Conservation (phyloP, 2,329 filamentous ascomycete species). For the Epichloe sylvatica region DNA sequence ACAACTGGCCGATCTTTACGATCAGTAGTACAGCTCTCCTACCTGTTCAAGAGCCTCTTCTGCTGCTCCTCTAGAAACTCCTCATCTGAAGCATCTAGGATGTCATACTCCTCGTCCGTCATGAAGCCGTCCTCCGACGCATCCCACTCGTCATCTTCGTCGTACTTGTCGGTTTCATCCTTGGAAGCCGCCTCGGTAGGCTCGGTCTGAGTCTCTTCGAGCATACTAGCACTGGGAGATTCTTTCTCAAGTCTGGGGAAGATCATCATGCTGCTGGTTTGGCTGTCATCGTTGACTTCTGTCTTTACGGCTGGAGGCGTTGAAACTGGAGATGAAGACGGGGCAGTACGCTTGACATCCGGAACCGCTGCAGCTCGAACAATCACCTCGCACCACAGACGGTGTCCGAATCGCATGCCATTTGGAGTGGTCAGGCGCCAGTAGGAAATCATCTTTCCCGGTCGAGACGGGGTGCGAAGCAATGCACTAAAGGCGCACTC, state of each 20-base stretch:
- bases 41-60: conserved; percentile 26
- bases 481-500: conserved; percentile 69
- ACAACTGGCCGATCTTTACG: background rate
- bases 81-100: conserved; percentile 87
- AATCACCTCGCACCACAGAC: conserved; percentile 85
- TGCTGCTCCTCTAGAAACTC: conserved; percentile 52
- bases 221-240: conserved; percentile 68
- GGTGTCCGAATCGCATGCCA: conserved; percentile 76
- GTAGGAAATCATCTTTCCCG: conserved; percentile 80
- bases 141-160: conserved; percentile 47
- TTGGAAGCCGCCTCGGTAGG: conserved; percentile 41
- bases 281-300: conserved; percentile 11
- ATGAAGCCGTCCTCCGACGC: conserved; percentile 63
- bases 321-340: conserved; percentile 2
- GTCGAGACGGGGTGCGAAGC: conserved; percentile 64
- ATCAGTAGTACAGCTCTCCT: conserved; percentile 6
- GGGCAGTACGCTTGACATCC: conserved; percentile 15
- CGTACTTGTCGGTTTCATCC: conserved; percentile 24
- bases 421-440: conserved; percentile 81
- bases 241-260: conserved; percentile 96
- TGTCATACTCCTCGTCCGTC: conserved; percentile 97
- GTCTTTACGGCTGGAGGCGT: conserved; percentile 12
- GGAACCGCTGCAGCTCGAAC: conserved; percentile 35
- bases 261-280: conserved; percentile 60
- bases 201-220: conserved; percentile 45